A percentile compares a stretch with the other conserved stretches of the same genome.
Evolutionary conservation across 2,329 filamentous ascomycete genomes (phyloP).

Genomic region (Fonsecaea erecta): DNA sequence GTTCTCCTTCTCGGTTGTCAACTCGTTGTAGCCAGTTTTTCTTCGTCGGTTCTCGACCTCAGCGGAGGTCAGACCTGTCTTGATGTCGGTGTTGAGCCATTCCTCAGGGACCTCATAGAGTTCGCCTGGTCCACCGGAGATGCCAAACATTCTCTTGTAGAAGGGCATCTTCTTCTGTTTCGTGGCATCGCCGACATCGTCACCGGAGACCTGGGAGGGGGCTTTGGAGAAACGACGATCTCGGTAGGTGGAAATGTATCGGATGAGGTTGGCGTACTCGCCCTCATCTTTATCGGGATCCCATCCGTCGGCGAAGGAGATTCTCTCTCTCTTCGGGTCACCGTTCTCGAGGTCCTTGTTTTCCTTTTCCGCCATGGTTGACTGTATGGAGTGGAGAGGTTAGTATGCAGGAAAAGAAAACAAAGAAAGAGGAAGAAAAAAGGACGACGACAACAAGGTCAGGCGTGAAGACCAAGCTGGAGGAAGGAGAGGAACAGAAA

Average conservation of each 20-base stretch:
- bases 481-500: conserved; percentile 31
- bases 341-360: conserved; percentile 40
- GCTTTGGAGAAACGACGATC: conserved; percentile 59
- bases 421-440: conserved; percentile 33
- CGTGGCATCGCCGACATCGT: conserved; percentile 48
- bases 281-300: conserved; percentile 49
- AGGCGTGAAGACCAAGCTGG: conserved; percentile 38
- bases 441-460: conserved; percentile 37
- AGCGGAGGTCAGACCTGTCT: conserved; percentile 61
- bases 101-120: conserved; percentile 63
- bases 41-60: conserved; percentile 70
- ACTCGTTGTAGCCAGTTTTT: conserved; percentile 71
- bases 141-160: conserved; percentile 61
- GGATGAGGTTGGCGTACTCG: conserved; percentile 69
- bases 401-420: conserved; percentile 37
- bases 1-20: conserved; percentile 75
- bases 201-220: conserved; percentile 46
- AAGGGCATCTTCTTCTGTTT: conserved; percentile 59
- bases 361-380: conserved; percentile 40
- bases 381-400: conserved; percentile 38
- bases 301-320: conserved; percentile 40
- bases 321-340: conserved; percentile 39
- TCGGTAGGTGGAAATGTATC: conserved; percentile 70
- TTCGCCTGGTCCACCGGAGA: conserved; percentile 37
- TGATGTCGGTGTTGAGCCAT: conserved; percentile 71